Evolutionary conservation across 2,329 filamentous ascomycete genomes (phyloP).

Genomic region (Fusarium caatingaense): DNA sequence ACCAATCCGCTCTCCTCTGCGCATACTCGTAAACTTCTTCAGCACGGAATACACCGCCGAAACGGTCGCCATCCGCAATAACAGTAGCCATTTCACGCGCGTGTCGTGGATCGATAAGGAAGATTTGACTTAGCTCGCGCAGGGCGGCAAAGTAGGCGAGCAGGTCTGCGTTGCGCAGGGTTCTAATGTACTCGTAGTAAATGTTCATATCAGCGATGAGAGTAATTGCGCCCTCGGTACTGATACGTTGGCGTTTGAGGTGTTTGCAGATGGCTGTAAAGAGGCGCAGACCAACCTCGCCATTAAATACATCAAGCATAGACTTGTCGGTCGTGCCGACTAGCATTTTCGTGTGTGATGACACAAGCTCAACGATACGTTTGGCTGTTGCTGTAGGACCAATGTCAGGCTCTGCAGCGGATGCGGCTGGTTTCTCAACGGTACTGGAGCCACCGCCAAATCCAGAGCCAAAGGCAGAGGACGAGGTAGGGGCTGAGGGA

Average conservation of each 20-base stretch:
- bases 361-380: conserved; percentile 85
- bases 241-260: conserved; percentile 93
- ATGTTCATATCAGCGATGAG: conserved; percentile 97
- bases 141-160: conserved; percentile 92
- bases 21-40: conserved; percentile 99
- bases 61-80: conserved; percentile 90
- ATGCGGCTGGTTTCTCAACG: conserved; percentile 40
- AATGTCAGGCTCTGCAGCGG: conserved; percentile 56
- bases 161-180: conserved; percentile 84
- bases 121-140: conserved; percentile 93
- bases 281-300: conserved; percentile 92
- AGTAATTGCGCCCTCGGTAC: conserved; percentile 87
- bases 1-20: conserved; percentile 94
- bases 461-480: conserved; percentile 30
- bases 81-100: conserved; percentile 95
- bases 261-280: conserved; percentile 97
- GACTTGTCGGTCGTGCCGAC: conserved; percentile 96
- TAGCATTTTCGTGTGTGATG: conserved; percentile 91
- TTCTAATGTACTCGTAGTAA: conserved; percentile 86
- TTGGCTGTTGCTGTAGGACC: conserved; percentile 83
- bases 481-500: conserved; percentile 26
- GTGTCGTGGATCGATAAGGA: conserved; percentile 84
- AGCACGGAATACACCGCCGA: conserved; percentile 90
- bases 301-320: conserved; percentile 98
- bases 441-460: conserved; percentile 36